Conservation (phyloP, 495 filamentous ascomycete species). For the Oidiodendron maius region DNA sequence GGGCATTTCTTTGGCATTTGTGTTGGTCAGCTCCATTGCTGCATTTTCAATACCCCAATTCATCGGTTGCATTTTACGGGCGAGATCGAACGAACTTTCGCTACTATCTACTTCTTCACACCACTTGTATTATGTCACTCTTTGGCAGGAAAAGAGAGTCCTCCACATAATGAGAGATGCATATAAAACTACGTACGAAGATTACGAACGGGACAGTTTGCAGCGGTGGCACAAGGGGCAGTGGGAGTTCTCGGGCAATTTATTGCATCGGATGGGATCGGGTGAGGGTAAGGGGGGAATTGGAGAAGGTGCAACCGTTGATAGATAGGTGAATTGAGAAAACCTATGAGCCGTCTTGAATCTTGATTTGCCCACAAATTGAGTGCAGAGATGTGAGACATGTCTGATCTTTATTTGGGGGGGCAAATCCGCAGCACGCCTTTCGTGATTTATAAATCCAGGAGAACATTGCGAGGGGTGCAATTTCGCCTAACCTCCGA, state of each 20-base stretch:
- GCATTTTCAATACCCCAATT: conserved; percentile 17
- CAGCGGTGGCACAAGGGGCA: neutral
- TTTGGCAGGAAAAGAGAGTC: conserved; percentile 2
- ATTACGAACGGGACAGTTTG: conserved; percentile 7
- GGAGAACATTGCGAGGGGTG: no score
- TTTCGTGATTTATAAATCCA: no score
- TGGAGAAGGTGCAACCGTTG: neutral
- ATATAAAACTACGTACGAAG: conserved; percentile 16
- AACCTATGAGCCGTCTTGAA: no score
- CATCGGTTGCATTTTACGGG: conserved; percentile 1
- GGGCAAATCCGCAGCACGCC: no score
- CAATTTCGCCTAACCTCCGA: no score
- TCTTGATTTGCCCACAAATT: no score
- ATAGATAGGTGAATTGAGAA: conserved; percentile 4
- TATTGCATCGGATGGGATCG: neutral
- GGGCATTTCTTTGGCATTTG: neutral
- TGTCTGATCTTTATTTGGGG: no score
- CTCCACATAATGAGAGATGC: neutral
- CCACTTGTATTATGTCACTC: conserved; percentile 9
- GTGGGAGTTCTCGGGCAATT: neutral
- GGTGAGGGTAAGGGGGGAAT: neutral
- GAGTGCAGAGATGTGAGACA: no score
- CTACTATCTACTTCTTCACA: conserved; percentile 3
- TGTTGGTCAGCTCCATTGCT: neutral
- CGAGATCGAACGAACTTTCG: neutral